Base-by-base conservation (phyloP, 164 flowering plant genomes). In the Nelumbo lutea region DNA sequence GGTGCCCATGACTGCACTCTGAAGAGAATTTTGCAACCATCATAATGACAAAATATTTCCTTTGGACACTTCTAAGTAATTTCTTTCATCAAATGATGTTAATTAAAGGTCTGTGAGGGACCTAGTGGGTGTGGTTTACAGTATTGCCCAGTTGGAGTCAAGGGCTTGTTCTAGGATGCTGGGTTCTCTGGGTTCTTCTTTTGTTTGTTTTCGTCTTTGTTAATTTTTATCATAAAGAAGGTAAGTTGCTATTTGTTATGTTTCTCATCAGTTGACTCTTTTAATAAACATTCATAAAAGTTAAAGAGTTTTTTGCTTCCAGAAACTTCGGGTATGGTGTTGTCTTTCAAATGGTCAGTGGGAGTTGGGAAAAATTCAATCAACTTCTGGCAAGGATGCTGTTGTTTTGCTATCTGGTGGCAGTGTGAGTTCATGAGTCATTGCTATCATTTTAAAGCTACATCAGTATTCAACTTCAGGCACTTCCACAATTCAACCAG, bases 321-420 rank as follows among this genome's bases (percentile, higher is more conserved):
- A 96, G 99, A 87, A 86, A 87, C 89, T 89, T 56, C 77, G 79
- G 61, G 89, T 92, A 42, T 96, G 99, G 99, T 90, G 95, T 80
- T 84, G 75, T 67, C 85, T 79, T 7, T 61, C 83, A 11, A 76
- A 71, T 76, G 87, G 84, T 39, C 79, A 79, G 61, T 96, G 97
- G 97, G 87, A 82, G 66, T 78, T 67, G 58, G 99, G 98, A 66
- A 84, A 67, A 52, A 85, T 96, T 77, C 85, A 86, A 71, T 92
- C 96, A 71, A 82, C 84, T 63, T 74, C 86, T 39, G 93, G 82
- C 61, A 89, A 83, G 59, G 86, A 82, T 65, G 83, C 88, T 3
- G 45, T 67, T 75, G 83, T 96, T 71, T 69, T 73, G 61, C 89
- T 96, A 55, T 78, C 81, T 43, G 79, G 81, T 78, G 90, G 89